phyloP scores from a whole-genome alignment of 768 basidiomycete species.

The Kondoa malvinella region DNA sequence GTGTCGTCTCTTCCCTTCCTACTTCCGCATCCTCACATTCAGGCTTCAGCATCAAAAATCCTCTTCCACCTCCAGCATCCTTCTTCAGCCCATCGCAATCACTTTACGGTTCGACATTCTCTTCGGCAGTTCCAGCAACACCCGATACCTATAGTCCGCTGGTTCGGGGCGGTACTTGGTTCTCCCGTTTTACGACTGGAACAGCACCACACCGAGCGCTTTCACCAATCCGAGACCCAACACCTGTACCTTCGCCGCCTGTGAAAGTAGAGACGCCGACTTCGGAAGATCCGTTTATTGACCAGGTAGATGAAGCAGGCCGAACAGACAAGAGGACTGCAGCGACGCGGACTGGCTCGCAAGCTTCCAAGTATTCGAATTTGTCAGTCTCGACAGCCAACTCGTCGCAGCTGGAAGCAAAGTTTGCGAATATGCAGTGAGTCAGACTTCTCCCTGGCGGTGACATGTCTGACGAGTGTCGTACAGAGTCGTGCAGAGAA shows the following conservation, averaged over 20 bases:
- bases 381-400: neutral
- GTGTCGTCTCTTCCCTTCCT: neutral
- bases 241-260: neutral
- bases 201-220: neutral
- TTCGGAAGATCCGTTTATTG: neutral
- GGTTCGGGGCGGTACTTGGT: neutral
- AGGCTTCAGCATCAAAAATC: neutral
- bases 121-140: neutral
- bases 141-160: neutral
- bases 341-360: no score
- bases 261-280: neutral
- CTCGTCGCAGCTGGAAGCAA: neutral
- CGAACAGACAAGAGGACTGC: no score
- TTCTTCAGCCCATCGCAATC: neutral
- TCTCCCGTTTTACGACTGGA: neutral
- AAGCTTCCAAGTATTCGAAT: neutral
- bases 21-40: slow-evolving; percentile 3
- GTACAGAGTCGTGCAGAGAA: neutral
- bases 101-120: slow-evolving; percentile 3
- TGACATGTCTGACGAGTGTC: neutral
- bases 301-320: no score
- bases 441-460: neutral
- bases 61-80: slow-evolving; percentile 1
- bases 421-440: neutral
- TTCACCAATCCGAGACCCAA: neutral